Percentiles rank a stretch among this genome's conserved stretches.
These are phyloP conservation scores for Seiridium cupressi DNA, from an alignment of 2,329 filamentous ascomycete genomes.

Conservation along the genomic window DNA sequence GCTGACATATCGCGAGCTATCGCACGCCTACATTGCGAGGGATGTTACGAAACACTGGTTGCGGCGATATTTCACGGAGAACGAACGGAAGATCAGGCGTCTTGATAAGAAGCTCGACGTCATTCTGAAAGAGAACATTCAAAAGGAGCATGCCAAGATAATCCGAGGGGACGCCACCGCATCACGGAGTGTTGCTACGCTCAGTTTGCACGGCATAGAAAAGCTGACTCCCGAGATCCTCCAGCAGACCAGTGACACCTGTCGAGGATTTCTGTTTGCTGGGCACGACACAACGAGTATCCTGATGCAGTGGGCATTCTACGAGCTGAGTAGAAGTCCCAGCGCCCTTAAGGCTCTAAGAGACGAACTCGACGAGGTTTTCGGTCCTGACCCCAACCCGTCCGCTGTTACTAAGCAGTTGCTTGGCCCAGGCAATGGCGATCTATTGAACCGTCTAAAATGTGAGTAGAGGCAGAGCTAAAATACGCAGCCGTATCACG, in stretches of 20 bases:
- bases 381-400: slow-evolving; percentile 9
- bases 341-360: slow-evolving; percentile 9
- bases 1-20: slow-evolving; percentile 4
- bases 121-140: slow-evolving; percentile 5
- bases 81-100: slow-evolving; percentile 2
- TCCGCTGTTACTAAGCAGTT: slow-evolving; percentile 2
- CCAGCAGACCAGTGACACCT: slow-evolving; percentile 14
- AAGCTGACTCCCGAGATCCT: slow-evolving; percentile 11
- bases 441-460: slow-evolving; percentile 10
- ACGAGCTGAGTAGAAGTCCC: slow-evolving; percentile 15
- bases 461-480: background rate
- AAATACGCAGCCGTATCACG: background rate
- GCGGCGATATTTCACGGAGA: slow-evolving; percentile 6
- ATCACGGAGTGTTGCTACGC: slow-evolving; percentile 8
- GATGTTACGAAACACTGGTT: slow-evolving; percentile 4
- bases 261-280: slow-evolving; percentile 17
- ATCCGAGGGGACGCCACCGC: background rate
- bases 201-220: slow-evolving; percentile 12
- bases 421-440: slow-evolving; percentile 4
- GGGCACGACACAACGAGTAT: slow-evolving; percentile 17
- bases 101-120: slow-evolving; percentile 8
- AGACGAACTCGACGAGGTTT: slow-evolving; percentile 5
- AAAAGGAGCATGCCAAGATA: slow-evolving; percentile 8
- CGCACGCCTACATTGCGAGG: background rate
- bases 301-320: slow-evolving; percentile 13